A percentile compares a stretch with the other conserved stretches of the same genome.
These are phyloP conservation scores for Paramecium caudatum DNA, from an alignment of 73 alveolate species.

Conservation along the genomic window DNA sequence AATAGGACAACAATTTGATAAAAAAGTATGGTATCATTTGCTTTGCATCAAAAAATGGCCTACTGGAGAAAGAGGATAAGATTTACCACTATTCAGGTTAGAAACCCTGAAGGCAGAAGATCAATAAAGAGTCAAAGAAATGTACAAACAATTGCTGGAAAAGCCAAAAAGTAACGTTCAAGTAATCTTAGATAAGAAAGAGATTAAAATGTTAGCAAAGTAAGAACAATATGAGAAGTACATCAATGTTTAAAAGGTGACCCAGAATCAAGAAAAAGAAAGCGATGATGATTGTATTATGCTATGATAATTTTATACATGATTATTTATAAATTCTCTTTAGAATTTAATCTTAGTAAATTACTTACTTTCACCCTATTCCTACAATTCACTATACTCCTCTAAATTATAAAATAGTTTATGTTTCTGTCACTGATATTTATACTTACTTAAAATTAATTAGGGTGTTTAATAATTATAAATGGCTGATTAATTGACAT, in stretches of 20 bases:
- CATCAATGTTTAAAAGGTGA: background rate
- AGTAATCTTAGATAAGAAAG: background rate
- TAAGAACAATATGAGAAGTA: conserved; percentile 21
- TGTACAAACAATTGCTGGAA: background rate
- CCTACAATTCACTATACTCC: too few species aligned
- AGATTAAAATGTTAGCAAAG: background rate
- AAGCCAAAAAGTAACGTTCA: background rate
- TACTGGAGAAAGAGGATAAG: conserved; percentile 11
- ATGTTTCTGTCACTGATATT: too few species aligned
- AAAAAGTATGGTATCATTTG: conserved; percentile 30
- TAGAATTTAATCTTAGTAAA: too few species aligned
- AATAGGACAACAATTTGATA: conserved; percentile 18
- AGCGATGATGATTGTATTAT: background rate
- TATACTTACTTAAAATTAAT: too few species aligned
- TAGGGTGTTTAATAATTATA: too few species aligned
- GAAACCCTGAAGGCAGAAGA: background rate
- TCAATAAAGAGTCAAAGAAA: background rate
- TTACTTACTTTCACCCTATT: too few species aligned
- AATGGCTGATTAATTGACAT: too few species aligned
- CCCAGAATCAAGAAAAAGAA: background rate
- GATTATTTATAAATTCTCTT: too few species aligned
- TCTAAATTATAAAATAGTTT: too few species aligned
- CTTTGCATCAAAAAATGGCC: background rate
- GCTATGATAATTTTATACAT: too few species aligned
- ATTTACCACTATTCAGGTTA: background rate